phyloP scores from a whole-genome alignment of 768 basidiomycete species.

The Lactarius hatsudake region DNA sequence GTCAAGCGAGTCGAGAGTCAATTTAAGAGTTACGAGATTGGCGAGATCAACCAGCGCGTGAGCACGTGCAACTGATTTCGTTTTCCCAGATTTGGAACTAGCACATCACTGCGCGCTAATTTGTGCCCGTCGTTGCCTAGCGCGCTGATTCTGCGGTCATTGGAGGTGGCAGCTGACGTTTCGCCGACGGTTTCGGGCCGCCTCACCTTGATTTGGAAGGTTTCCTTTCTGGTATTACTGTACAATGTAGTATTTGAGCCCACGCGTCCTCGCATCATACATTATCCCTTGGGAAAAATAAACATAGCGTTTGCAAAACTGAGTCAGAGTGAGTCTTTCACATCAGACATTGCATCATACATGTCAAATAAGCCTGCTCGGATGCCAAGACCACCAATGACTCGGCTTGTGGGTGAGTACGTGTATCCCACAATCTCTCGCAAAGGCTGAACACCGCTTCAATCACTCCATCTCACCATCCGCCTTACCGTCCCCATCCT shows the following conservation, averaged over 20 bases:
- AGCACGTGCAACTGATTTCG: not conserved
- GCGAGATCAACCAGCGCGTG: not conserved
- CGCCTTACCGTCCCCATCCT: constrained; percentile 9
- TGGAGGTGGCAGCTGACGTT: not conserved
- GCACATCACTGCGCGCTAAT: not conserved
- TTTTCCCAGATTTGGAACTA: not conserved
- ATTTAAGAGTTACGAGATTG: not conserved
- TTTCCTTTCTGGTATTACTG: not conserved
- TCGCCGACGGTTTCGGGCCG: not conserved
- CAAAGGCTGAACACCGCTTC: not conserved
- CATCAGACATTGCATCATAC: no score
- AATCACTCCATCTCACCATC: constrained; percentile 9
- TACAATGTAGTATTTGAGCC: no score
- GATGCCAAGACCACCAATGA: not conserved
- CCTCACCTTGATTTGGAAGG: not conserved
- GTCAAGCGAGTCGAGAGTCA: not conserved
- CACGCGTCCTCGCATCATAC: no score
- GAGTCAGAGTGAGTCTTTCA: no score
- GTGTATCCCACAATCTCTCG: not conserved
- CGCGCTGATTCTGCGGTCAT: no score
- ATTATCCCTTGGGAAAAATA: not conserved
- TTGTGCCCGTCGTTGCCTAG: not conserved
- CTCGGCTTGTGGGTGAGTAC: not conserved
- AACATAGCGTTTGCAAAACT: no score
- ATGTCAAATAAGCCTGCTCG: not conserved